These are phyloP conservation scores for Linum usitatissimum DNA, from an alignment of 345 rosid species.

Conservation along the genomic window DNA sequence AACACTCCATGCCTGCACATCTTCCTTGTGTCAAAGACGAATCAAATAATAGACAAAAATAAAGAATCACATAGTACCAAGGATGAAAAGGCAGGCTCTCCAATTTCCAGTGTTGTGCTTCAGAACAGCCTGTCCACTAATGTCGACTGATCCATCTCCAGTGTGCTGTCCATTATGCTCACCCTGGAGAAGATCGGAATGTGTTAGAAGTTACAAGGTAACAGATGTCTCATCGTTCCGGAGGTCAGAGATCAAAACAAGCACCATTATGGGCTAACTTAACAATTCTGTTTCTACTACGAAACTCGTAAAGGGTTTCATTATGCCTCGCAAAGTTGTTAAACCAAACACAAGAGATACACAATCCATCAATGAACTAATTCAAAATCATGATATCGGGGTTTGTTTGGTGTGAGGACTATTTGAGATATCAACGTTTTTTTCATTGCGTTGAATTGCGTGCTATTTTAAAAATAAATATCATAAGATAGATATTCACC, in stretches of 20 bases:
- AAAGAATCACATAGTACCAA: constrained; percentile 35
- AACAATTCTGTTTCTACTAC: too few species aligned
- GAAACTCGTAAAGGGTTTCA: background rate
- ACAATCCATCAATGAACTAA: background rate
- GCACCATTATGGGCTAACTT: too few species aligned
- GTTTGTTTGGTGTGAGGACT: too few species aligned
- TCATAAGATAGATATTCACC: too few species aligned
- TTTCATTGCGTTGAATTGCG: too few species aligned
- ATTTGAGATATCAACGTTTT: too few species aligned
- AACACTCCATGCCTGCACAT: constrained; percentile 70
- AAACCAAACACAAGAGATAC: too few species aligned
- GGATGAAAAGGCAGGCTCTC: constrained; percentile 94
- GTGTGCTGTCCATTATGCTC: constrained; percentile 42
- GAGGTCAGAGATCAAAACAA: background rate
- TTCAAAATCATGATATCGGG: background rate
- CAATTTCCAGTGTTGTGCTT: constrained; percentile 80
- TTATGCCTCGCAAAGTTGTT: too few species aligned
- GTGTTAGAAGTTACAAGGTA: background rate
- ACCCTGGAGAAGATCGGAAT: constrained; percentile 11
- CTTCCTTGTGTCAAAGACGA: background rate
- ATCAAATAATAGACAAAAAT: background rate
- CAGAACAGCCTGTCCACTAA: constrained; percentile 59
- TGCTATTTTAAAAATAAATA: too few species aligned
- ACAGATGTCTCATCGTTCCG: constrained; percentile 5
- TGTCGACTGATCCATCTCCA: constrained; percentile 88